Conservation (phyloP, 139 green algal species). For the Yamagishiella unicocca region DNA sequence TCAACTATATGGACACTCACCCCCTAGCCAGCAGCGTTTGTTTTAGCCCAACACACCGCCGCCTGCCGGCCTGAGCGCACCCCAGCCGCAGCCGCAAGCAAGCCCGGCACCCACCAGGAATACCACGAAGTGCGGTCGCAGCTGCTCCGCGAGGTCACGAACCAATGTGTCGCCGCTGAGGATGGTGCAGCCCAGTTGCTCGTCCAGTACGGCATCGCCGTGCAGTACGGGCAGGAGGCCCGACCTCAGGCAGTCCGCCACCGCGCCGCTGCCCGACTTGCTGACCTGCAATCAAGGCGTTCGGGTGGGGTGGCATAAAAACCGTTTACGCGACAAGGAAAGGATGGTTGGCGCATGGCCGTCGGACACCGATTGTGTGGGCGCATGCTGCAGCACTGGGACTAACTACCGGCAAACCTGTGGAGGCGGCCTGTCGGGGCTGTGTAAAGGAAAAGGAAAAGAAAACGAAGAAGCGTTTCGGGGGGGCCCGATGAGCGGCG, state of each 20-base stretch:
- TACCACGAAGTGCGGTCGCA: slow-evolving; percentile 61
- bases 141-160: slow-evolving; percentile 48
- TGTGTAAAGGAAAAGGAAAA: too few relatives aligned
- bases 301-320: too few relatives aligned
- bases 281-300: neutral
- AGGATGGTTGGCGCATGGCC: too few relatives aligned
- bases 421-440: too few relatives aligned
- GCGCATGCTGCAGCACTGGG: too few relatives aligned
- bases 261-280: slow-evolving; percentile 7
- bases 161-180: slow-evolving; percentile 69
- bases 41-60: neutral
- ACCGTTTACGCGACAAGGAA: too few relatives aligned
- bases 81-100: neutral
- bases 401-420: too few relatives aligned
- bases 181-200: slow-evolving; percentile 65
- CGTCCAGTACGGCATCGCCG: slow-evolving; percentile 73
- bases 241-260: slow-evolving; percentile 37
- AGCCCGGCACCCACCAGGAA: slow-evolving; percentile 70
- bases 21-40: too few relatives aligned
- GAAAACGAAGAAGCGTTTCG: too few relatives aligned
- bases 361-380: too few relatives aligned
- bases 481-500: too few relatives aligned
- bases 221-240: slow-evolving; percentile 82
- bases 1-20: too few relatives aligned
- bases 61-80: neutral